Base-by-base conservation (phyloP, 768 basidiomycete genomes). In the Amanita exitialis region DNA sequence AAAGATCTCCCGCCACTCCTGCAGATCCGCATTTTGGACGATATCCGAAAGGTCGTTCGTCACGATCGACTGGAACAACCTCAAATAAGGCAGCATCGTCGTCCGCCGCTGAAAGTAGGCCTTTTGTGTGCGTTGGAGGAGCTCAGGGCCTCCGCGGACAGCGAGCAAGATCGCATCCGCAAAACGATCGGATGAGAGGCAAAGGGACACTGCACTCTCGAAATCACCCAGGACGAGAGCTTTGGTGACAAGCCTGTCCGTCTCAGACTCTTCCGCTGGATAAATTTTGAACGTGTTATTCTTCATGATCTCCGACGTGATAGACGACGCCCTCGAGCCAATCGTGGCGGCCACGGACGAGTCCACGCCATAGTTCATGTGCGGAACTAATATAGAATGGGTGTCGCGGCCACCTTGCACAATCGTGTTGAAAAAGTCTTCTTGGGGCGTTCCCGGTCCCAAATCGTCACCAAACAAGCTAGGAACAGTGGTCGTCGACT, bases 211-310 rank as follows among this genome's bases (percentile, higher is more conserved):
- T 1, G 96, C 95, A 13, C 83, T 86, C 58, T 80, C 78, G 56
- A 97, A 98, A 64, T 99, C 94, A n/a, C 96, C 95, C 8, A 98
- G 73, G 2, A 99, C 91, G 35, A 98, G 75, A 2, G 95, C 89
- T 61, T 90, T 90, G 1, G 95, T 96, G 57, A 98, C 77, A 13
- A 99, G 73, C 16, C 82, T 75, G 60, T 98, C 94, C 0, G 83
- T 82, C 54, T 95, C 88, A 8, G 83, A 84, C 65, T 95, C 93
- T 37, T 91, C 86, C 7, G 70, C 61, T 0, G 93, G 90, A 61
- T 93, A 95, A 56, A 98, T 94, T 66, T 76, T 83, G 76, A 99
- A 99, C 1, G 83, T 85, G 57, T 83, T 86, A 56, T 72, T 82
- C 68, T 87, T 92, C 61, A 83, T 64, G 2, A 67, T 72, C 56